Base-by-base conservation (phyloP, 352 stramenopile species). In the Phytophthora sansomeana region DNA sequence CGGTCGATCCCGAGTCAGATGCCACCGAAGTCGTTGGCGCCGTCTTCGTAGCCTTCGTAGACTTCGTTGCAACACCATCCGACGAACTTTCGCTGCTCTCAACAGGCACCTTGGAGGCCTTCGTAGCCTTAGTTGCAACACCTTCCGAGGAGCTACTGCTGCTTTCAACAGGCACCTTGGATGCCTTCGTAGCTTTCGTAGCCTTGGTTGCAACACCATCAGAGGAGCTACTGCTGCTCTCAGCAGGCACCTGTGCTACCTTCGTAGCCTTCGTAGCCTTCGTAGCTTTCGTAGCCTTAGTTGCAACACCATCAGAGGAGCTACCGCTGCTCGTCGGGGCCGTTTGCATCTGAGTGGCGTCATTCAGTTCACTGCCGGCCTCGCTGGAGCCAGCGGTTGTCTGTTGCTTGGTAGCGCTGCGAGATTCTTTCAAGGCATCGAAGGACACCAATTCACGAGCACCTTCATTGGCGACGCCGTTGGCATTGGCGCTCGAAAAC, bases 211-310 rank as follows among this genome's bases (percentile, higher is more conserved):
- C n/a, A 36, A 24, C 32, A 32, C 38, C 7, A 19, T 46, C 8
- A 46, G 52, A 60, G 14, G 52, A n/a, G 48, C 52, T 60, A 17
- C 53, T 28, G n/a, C 39, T 43, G 53, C 29, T 50, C 30, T 36
- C 24, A 4, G 56, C 56, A 3, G 32, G 32, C 13, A 10, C 7
- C 32, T 36, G 9, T 36, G 32, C 13, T 10, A 10, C 3, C 32
- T 36, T 36, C 13, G 7, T 2, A 36, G 36, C 13, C 39, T 51
- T 60, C 9, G 14, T 38, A 5, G 51, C 14, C 17, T 48, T 58
- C 13, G 24, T 3, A 5, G 28, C 28, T 19, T 60, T 60, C 11
- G 52, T 39, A 32, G 29, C 4, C n/a, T 50, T 50, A 2, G 52
- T 41, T 19, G 51, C 17, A 19, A 28, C 35, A 33, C 39, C 16